Evolutionary conservation across 1,284 basidiomycete species (phyloP), one percentile per base, ranked within the genome.

Genomic region (Melampsora americana): DNA sequence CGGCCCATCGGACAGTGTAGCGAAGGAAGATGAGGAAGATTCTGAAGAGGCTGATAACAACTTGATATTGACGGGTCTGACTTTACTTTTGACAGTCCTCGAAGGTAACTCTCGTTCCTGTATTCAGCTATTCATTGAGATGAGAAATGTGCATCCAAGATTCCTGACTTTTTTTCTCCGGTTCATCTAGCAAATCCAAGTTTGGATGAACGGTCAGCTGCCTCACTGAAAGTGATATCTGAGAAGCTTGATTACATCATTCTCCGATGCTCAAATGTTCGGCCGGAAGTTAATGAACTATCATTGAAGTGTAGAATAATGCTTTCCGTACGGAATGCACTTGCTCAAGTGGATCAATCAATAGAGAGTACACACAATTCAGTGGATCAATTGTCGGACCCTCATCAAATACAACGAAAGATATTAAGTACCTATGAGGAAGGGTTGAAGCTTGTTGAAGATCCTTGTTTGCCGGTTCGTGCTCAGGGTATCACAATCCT

Each of bases 391-490:
- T 26, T 12, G 5, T 59, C 56, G 16, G 56, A 23, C 14, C 30
- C n/a, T 26, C 42, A 66, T n/a, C 42, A 23, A 12, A 18, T 28
- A 23, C 23, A n/a, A 42, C 23, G 16, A 28, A 18, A 35, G 2
- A 44, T 75, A 39, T 26, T 44, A 26, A 60, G 56, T n/a, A 66
- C 44, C 6, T 98, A 97, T 82, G 92, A 92, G 80, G 90, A 92
- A 78, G 93, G 94, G 0, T 85, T 98, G 16, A 90, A 89, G 79
- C 87, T 95, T 28, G 85, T 98, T 4, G 91, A 95, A 83, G 95
- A 99, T 83, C 90, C 92, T 0, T 89, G 95, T 59, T 86, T 98
- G 12, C 95, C 95, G n/a, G 92, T 99, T 23, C 90, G 95, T 62
- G 95, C 93, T 0, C 94, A 98, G 82, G 95, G 95, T 0, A 85